Base-by-base conservation (phyloP, 306 rosid genomes). In the Prinsepia uniflora region DNA sequence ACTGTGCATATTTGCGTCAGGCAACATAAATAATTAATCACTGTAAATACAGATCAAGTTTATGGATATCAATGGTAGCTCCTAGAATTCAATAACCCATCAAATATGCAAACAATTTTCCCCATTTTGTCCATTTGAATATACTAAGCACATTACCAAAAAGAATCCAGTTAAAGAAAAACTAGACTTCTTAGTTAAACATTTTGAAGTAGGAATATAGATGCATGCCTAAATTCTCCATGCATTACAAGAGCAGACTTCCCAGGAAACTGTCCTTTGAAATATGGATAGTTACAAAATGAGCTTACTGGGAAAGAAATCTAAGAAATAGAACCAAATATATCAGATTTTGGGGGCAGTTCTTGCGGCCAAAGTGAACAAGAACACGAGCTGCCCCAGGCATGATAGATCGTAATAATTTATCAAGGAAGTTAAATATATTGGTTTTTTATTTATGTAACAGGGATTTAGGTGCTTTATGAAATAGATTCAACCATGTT, bases 281-380 rank as follows among this genome's bases (percentile, higher is more conserved):
- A 49, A 49, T 12, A 10, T 49, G 6, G 54, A 49, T n/a, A 49
- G 54, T 15, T 49, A 7, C 36, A 2, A 30, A 30, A 30, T 22
- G 61, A 12, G 36, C 61, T 9, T n/a, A 12, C 54, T 49, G 15
- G 54, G 18, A 49, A 49, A 49, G 54, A 6, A 6, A 49, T 12
- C 54, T 49, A 4, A 19, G 36, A 20, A 52, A 52, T 52, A 52
- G 56, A 52, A 19, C 6, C 24, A 4, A 20, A 20, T 55, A 55
- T 55, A 53, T n/a, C 60, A 55, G 60, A 55, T 55, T 55, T 55
- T 55, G 60, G 60, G n/a, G 30, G 60, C 60, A 55, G 34, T 55
- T 22, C 13, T 55, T 55, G 60, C 39, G 10, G 60, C 12, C 34
- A 55, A 58, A 58, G 63, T 58, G 42, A 58, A 12, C 40, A 5